A percentile compares a stretch with the other conserved stretches of the same genome.
phyloP scores from a whole-genome alignment of 1,284 basidiomycete species.

The Cryptococcus neoformans region DNA sequence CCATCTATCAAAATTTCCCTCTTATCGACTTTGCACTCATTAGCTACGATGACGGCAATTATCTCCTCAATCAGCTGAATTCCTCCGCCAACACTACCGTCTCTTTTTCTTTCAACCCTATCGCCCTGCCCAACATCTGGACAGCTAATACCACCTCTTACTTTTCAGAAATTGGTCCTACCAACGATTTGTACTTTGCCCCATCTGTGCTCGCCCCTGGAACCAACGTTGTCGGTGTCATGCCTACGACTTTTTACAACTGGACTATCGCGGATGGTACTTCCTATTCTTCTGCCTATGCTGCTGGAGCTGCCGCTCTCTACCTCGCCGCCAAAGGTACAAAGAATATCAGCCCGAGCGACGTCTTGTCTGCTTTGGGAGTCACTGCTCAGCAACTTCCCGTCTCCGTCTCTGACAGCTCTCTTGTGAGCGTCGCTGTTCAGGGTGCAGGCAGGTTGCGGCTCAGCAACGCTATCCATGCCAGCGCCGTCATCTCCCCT shows the following conservation, averaged over 20 bases:
- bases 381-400: conserved; percentile 57
- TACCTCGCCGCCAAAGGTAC: conserved; percentile 58
- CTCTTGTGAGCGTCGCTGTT: conserved; percentile 60
- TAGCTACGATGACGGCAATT: conserved; percentile 42
- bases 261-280: conserved; percentile 50
- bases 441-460: conserved; percentile 67
- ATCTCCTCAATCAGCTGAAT: conserved; percentile 51
- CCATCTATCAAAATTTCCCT: conserved; percentile 28
- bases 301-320: conserved; percentile 64
- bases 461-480: conserved; percentile 60
- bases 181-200: conserved; percentile 59
- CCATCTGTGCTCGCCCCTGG: conserved; percentile 62
- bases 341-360: conserved; percentile 42
- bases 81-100: conserved; percentile 49
- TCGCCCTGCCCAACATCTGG: conserved; percentile 49
- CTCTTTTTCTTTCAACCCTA: conserved; percentile 55
- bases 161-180: conserved; percentile 61
- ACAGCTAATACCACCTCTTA: conserved; percentile 58
- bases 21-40: conserved; percentile 32
- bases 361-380: conserved; percentile 58
- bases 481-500: conserved; percentile 58
- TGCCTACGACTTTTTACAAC: conserved; percentile 25
- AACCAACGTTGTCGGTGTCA: conserved; percentile 48
- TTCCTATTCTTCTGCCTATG: conserved; percentile 58
- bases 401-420: conserved; percentile 55